Evolutionary conservation across 345 rosid species (phyloP).

Genomic region (Populus deltoides): DNA sequence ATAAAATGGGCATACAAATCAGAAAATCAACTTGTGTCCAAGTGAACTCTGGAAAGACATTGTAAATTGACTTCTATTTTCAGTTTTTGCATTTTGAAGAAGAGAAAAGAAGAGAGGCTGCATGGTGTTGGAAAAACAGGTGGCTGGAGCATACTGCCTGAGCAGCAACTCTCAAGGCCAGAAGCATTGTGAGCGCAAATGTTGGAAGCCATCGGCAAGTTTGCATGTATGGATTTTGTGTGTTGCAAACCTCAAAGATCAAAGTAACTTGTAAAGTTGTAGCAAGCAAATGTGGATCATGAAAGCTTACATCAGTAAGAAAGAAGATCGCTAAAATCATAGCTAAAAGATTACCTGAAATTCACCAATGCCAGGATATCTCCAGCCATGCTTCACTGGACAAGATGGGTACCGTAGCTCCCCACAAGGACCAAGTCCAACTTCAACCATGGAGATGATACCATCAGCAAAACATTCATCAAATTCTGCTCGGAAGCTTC

Average conservation of each 20-base stretch:
- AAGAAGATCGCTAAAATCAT: slow-evolving; percentile 8
- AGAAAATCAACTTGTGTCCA: neutral
- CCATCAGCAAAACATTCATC: slow-evolving; percentile 66
- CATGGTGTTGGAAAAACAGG: neutral
- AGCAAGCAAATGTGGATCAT: neutral
- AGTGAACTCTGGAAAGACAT: neutral
- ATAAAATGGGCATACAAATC: neutral
- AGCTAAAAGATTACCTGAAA: slow-evolving; percentile 61
- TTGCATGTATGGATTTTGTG: neutral
- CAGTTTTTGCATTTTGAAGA: neutral
- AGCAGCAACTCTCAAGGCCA: neutral
- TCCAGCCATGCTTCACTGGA: slow-evolving; percentile 98
- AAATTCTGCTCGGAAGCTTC: slow-evolving; percentile 90
- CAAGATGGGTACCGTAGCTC: slow-evolving; percentile 90
- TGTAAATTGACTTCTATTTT: neutral
- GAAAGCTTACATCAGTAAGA: slow-evolving; percentile 4
- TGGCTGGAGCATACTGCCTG: neutral
- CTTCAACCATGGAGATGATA: slow-evolving; percentile 70
- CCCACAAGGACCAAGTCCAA: slow-evolving; percentile 98
- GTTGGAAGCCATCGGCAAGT: neutral
- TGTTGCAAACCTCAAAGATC: neutral
- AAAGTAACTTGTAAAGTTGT: neutral
- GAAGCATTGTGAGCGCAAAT: slow-evolving; percentile 3
- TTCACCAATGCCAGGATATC: slow-evolving; percentile 97
- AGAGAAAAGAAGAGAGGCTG: neutral